Evolutionary conservation across 768 basidiomycete genomes (phyloP).

Genomic region (button mushroom (Agaricus bisporus)): DNA sequence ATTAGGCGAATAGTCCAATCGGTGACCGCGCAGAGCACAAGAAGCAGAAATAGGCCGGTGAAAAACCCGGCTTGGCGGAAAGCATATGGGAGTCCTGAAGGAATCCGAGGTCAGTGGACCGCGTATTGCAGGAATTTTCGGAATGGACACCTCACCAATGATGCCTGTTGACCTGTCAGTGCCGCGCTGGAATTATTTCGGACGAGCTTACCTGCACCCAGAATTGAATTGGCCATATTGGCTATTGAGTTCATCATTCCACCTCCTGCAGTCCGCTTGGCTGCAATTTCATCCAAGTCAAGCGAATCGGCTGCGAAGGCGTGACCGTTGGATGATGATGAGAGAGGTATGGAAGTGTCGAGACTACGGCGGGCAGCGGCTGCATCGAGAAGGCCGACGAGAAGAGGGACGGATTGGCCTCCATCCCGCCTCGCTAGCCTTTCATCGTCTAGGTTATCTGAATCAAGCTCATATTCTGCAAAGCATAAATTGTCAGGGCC

Average conservation of each 20-base stretch:
- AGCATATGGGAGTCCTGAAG: slow-evolving; percentile 85
- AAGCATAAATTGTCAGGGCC: slow-evolving; percentile 2
- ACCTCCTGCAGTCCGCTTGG: slow-evolving; percentile 62
- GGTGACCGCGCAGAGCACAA: slow-evolving; percentile 78
- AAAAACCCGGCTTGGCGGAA: slow-evolving; percentile 93
- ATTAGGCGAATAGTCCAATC: slow-evolving; percentile 98
- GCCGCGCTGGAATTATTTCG: slow-evolving; percentile 12
- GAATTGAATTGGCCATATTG: slow-evolving; percentile 94
- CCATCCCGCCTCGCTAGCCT: slow-evolving; percentile 28
- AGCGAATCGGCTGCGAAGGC: slow-evolving; percentile 31
- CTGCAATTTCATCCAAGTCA: slow-evolving; percentile 69
- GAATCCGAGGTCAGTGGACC: not conserved
- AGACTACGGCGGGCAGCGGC: slow-evolving; percentile 49
- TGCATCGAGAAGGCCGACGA: slow-evolving; percentile 71
- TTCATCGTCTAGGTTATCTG: slow-evolving; percentile 70
- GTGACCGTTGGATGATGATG: slow-evolving; percentile 24
- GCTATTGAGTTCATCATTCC: slow-evolving; percentile 75
- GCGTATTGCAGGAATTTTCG: no score
- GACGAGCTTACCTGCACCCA: slow-evolving; percentile 72
- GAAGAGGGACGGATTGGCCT: slow-evolving; percentile 66
- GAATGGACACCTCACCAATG: slow-evolving; percentile 44
- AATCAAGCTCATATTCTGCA: slow-evolving; percentile 78
- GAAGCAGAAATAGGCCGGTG: slow-evolving; percentile 75
- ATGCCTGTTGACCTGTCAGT: slow-evolving; percentile 42
- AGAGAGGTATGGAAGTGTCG: slow-evolving; percentile 50